Evolutionary conservation across 2,329 filamentous ascomycete genomes (phyloP).

Genomic region (Microdochium nivale): DNA sequence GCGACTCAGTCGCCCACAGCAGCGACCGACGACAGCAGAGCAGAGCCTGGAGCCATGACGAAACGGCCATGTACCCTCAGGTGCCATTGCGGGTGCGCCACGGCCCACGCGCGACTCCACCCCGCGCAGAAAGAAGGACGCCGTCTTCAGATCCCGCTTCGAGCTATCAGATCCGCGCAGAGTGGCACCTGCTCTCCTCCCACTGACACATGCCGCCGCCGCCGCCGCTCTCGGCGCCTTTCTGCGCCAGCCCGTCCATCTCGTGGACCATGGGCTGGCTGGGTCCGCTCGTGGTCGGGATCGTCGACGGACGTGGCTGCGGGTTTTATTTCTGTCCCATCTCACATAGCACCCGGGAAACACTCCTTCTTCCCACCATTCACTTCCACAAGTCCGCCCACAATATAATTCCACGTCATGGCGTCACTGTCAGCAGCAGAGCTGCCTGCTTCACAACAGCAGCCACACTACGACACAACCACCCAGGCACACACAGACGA

Average conservation of each 20-base stretch:
- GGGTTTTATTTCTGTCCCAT: neutral
- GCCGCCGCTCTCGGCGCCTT: no score
- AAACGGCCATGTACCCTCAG: neutral
- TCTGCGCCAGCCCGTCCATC: no score
- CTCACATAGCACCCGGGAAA: neutral
- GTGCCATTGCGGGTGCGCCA: neutral
- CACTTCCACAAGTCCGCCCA: neutral
- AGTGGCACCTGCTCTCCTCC: neutral
- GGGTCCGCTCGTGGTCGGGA: no score
- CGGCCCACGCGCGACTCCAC: neutral
- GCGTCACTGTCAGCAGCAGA: neutral
- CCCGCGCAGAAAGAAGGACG: neutral
- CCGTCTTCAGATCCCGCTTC: constrained; percentile 4
- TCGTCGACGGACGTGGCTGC: neutral
- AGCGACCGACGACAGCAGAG: no score
- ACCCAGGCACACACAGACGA: neutral
- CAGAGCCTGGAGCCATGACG: no score
- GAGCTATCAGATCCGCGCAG: constrained; percentile 4
- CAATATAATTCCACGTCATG: neutral
- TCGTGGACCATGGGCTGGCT: no score
- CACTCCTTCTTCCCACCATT: neutral
- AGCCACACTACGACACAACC: neutral
- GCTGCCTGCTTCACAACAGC: neutral
- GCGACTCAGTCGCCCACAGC: no score
- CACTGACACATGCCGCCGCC: neutral